Evolutionary conservation across 331 rosid genomes (phyloP).

Genomic region (Cydonia oblonga): DNA sequence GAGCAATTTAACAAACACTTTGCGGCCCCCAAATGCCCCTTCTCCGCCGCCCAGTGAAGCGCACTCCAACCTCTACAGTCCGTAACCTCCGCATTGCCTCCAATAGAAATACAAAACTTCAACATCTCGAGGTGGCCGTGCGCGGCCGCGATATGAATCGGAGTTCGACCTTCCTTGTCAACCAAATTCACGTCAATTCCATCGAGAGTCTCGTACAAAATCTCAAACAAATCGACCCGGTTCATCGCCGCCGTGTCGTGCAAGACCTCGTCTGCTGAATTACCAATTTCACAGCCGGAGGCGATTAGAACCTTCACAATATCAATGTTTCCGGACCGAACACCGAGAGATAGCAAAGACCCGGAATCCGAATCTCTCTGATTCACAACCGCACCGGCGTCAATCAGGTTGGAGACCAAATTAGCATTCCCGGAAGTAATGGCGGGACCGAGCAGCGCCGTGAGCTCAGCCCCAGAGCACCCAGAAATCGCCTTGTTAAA

Average conservation of each 20-base stretch:
- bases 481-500: slow-evolving; percentile 37
- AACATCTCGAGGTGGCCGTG: slow-evolving; percentile 40
- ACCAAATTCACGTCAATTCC: slow-evolving; percentile 28
- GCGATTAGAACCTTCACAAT: slow-evolving; percentile 40
- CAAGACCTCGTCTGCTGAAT: slow-evolving; percentile 28
- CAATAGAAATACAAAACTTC: slow-evolving; percentile 29
- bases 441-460: slow-evolving; percentile 33
- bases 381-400: slow-evolving; percentile 48
- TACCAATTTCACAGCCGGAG: slow-evolving; percentile 27
- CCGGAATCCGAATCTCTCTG: slow-evolving; percentile 17
- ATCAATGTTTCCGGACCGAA: slow-evolving; percentile 30
- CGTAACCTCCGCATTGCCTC: slow-evolving; percentile 32
- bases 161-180: slow-evolving; percentile 33
- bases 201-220: slow-evolving; percentile 6
- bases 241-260: slow-evolving; percentile 46
- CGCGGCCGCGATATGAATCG: slow-evolving; percentile 54
- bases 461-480: slow-evolving; percentile 39
- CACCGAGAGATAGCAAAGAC: slow-evolving; percentile 37
- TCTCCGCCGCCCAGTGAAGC: slow-evolving; percentile 61
- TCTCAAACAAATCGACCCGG: slow-evolving; percentile 46
- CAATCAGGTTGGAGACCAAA: slow-evolving; percentile 33
- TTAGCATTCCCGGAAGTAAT: slow-evolving; percentile 25
- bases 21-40: slow-evolving; percentile 38
- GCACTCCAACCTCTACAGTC: slow-evolving; percentile 54
- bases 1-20: slow-evolving; percentile 42